Base-by-base conservation (phyloP, 805 yeast genomes). In the Hanseniaspora singularis region DNA sequence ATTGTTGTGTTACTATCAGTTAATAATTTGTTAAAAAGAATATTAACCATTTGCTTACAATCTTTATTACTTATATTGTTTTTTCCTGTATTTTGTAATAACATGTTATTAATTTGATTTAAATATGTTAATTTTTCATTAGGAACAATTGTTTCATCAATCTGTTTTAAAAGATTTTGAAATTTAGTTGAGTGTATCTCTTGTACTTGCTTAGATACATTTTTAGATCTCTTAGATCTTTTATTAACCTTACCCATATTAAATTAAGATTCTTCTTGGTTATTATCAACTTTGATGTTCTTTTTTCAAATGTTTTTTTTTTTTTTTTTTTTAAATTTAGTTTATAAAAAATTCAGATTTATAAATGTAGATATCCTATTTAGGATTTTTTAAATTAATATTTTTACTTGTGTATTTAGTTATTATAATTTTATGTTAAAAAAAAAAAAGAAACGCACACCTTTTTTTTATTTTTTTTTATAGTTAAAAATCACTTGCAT, bases 1-100 rank as follows among this genome's bases (percentile, higher is more conserved):
- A 85, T 75, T 53, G 86, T 95, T 48, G 77, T 79, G 52, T 79
- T 71, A 18, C 70, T 58, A 58, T 85, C 95, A 38, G 73, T 74
- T 19, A 88, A 61, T 26, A 79, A 68, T 50, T 78, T 77, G 19
- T 78, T 77, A 63, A 86, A 53, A 1, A 87, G 58, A 2, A 74
- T 69, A 33, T 76, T 75, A 10, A 88, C 69, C 38, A 88, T 64
- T 52, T 74, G 31, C 18, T 44, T 44, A 27, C 48, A 44, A 28
- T 44, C 48, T 9, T 37, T 31, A 20, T 23, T 22, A 16, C 20
- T 16, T 8, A 44, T 37, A 26, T 19, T 37, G 19, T 44, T 27
- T 33, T 44, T 44, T 12, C 48, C 48, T 8, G 48, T 44, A 32
- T 44, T 15, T 24, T 44, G 48, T 15, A 44, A 11, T n/a, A 44